Evolutionary conservation across 257 asterid genomes (phyloP).

Genomic region (Jasminum sambac): DNA sequence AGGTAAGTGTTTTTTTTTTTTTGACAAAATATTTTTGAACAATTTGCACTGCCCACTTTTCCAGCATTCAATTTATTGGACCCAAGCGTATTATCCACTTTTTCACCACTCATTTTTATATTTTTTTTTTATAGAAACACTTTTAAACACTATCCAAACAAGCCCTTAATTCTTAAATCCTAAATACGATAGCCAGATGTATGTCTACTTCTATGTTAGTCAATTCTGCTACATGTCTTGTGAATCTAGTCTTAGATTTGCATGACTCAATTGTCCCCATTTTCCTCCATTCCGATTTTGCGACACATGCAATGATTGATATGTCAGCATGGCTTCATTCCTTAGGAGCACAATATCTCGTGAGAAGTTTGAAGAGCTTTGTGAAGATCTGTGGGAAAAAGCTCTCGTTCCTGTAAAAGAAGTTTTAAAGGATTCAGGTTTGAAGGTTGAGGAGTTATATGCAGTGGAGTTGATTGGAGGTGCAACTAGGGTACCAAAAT

Average conservation of each 20-base stretch:
- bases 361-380: conserved; percentile 93
- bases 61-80: too few relatives aligned
- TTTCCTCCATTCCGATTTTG: conserved; percentile 3
- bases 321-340: conserved; percentile 14
- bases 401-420: conserved; percentile 83
- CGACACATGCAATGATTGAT: conserved; percentile 9
- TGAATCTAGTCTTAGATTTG: conserved; percentile 9
- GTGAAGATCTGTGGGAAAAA: conserved; percentile 87
- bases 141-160: too few relatives aligned
- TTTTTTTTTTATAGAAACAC: too few relatives aligned
- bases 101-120: too few relatives aligned
- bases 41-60: too few relatives aligned
- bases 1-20: too few relatives aligned
- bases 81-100: too few relatives aligned
- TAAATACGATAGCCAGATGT: neutral
- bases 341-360: conserved; percentile 92
- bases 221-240: neutral
- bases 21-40: too few relatives aligned
- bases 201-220: neutral
- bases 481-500: conserved; percentile 96
- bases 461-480: conserved; percentile 99
- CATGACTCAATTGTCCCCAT: neutral
- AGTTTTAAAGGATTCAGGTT: conserved; percentile 70
- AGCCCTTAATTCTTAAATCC: neutral
- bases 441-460: conserved; percentile 70